Evolutionary conservation across 108 stramenopile species (phyloP).

Genomic region (Stephanodiscus minutulus): DNA sequence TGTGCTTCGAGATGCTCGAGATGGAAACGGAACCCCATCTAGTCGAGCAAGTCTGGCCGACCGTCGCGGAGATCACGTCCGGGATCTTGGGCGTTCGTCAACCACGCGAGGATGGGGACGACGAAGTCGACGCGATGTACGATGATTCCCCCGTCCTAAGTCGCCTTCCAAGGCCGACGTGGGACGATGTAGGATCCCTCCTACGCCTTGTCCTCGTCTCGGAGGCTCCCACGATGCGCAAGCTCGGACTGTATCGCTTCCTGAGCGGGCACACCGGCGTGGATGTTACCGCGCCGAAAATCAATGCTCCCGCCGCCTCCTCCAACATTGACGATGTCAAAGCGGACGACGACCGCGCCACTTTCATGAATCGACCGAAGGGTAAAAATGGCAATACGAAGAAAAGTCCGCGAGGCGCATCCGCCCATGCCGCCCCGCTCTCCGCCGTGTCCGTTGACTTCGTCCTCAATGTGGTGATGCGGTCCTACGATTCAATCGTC

Average conservation of each 20-base stretch:
- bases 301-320: slow-evolving; percentile 3
- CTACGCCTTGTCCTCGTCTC: slow-evolving; percentile 64
- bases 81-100: neutral
- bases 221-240: slow-evolving; percentile 68
- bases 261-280: slow-evolving; percentile 61
- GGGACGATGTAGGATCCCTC: slow-evolving; percentile 69
- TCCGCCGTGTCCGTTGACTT: slow-evolving; percentile 52
- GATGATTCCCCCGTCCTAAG: neutral
- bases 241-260: slow-evolving; percentile 75
- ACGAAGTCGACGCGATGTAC: no score
- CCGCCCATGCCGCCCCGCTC: slow-evolving; percentile 33
- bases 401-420: slow-evolving; percentile 4
- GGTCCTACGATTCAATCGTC: slow-evolving; percentile 72
- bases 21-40: slow-evolving; percentile 85
- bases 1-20: slow-evolving; percentile 80
- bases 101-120: neutral
- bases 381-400: slow-evolving; percentile 40
- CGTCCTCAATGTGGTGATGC: slow-evolving; percentile 62
- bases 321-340: neutral
- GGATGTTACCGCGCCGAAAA: slow-evolving; percentile 12
- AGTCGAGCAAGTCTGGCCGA: slow-evolving; percentile 83
- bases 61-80: slow-evolving; percentile 56
- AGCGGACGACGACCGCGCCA: slow-evolving; percentile 10
- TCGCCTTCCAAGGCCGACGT: slow-evolving; percentile 45
- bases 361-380: slow-evolving; percentile 43